Evolutionary conservation across 225 moss, liverwort and hornwort species (phyloP), one percentile per base, ranked within the genome.

Genomic region (Bryum argenteum): DNA sequence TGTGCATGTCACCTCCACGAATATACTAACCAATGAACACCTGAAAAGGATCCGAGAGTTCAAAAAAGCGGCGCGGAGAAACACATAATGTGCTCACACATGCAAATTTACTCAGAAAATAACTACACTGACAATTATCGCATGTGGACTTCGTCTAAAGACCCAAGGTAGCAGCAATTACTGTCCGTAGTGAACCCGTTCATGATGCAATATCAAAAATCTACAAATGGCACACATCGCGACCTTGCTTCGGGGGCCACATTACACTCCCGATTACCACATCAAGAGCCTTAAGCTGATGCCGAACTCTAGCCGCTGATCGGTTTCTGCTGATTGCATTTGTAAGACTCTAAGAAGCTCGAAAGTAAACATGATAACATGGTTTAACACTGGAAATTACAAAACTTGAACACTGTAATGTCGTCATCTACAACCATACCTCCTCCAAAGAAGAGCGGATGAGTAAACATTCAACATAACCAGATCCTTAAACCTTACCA

Each of bases 1-100:
- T 8, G 10, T 1, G 13, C 15, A 54, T 8, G 33, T 13, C 43
- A 3, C 26, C 21, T 24, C 4, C 14, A 58, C 3, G 3, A 10
- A 58, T 4, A 1, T 26, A 11, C 2, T 15, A 1, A 24, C 22
- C 9, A 10, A 28, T 22, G 15, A 16, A 2, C 28, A 56, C 5
- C 4, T 5, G 0, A 0, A 38, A n/a, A 7, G 10, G 0, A 1
- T 3, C 0, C 1, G 8, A 11, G 0, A 52, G 33, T 6, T 4
- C 33, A 4, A 19, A 10, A 50, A 10, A 13, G 0, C 43, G 47
- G 19, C 1, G 6, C 20, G 28, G 5, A 6, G 6, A 1, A 21
- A 65, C 9, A 19, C 45, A 18, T 0, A 24, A 13, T 10, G 1
- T 0, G 22, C 0, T 33, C 4, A 11, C 44, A 12, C 3, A 9